Evolutionary conservation across 352 stramenopile species (phyloP).

Genomic region (Phytophthora citricola): DNA sequence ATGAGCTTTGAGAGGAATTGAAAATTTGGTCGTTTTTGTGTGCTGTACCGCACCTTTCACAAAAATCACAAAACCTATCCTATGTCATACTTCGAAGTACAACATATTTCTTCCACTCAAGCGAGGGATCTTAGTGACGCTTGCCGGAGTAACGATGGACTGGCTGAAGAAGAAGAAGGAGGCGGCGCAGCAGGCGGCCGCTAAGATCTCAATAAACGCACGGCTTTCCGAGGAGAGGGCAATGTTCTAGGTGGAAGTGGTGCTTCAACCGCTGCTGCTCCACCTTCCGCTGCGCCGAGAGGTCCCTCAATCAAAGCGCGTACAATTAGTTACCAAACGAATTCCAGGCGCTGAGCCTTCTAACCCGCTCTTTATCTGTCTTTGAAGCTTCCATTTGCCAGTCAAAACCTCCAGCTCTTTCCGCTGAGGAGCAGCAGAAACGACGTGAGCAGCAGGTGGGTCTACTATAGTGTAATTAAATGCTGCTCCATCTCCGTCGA

Average conservation of each 20-base stretch:
- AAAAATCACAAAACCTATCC: neutral
- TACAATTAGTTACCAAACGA: too few species aligned
- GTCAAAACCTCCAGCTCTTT: slow-evolving; percentile 43
- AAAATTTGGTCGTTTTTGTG: slow-evolving; percentile 5
- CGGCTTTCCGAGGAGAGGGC: slow-evolving; percentile 65
- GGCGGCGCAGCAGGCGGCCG: slow-evolving; percentile 66
- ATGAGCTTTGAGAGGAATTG: neutral
- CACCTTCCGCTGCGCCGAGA: slow-evolving; percentile 19
- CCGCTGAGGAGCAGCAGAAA: slow-evolving; percentile 60
- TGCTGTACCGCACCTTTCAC: slow-evolving; percentile 4
- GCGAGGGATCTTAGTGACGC: neutral
- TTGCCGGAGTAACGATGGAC: slow-evolving; percentile 40
- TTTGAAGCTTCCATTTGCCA: slow-evolving; percentile 48
- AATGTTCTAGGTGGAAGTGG: slow-evolving; percentile 55
- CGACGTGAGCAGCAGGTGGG: slow-evolving; percentile 70
- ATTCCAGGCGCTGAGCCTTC: neutral
- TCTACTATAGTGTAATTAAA: neutral
- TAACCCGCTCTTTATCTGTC: slow-evolving; percentile 2
- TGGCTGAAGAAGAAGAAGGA: slow-evolving; percentile 90
- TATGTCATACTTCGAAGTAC: neutral
- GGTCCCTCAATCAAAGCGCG: slow-evolving; percentile 39
- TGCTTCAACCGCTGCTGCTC: neutral
- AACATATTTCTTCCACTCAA: neutral
- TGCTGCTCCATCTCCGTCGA: neutral
- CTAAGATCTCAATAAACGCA: slow-evolving; percentile 81